phyloP scores from a whole-genome alignment of 768 basidiomycete genomes.

The Pulveroboletus sp. region DNA sequence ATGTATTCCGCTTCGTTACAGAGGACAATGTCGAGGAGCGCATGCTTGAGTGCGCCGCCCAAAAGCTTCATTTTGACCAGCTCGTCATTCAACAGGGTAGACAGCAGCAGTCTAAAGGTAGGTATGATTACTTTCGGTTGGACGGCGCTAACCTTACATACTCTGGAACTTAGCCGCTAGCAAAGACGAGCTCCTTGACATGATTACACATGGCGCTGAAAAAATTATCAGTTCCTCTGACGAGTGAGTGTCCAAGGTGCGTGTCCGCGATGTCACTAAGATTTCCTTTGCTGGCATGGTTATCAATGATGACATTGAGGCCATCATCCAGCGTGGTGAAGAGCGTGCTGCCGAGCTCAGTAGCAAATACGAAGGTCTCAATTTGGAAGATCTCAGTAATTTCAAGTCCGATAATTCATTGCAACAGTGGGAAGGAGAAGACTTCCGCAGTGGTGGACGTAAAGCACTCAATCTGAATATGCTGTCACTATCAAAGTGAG shows the following conservation, averaged over 20 bases:
- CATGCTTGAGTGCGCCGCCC: slow-evolving; percentile 86
- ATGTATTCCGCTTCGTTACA: slow-evolving; percentile 84
- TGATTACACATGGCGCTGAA: slow-evolving; percentile 95
- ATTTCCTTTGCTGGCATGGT: slow-evolving; percentile 44
- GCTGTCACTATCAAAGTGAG: slow-evolving; percentile 85
- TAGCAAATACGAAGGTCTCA: slow-evolving; percentile 87
- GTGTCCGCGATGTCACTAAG: background rate
- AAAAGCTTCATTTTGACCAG: slow-evolving; percentile 92
- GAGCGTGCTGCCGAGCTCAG: slow-evolving; percentile 84
- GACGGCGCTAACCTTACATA: background rate
- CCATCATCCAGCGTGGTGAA: slow-evolving; percentile 86
- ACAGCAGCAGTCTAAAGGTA: slow-evolving; percentile 73
- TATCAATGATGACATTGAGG: slow-evolving; percentile 89
- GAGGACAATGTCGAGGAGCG: slow-evolving; percentile 88
- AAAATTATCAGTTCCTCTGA: no score
- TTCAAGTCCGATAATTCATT: slow-evolving; percentile 92
- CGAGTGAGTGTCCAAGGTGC: slow-evolving; percentile 44
- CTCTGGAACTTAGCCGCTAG: slow-evolving; percentile 57
- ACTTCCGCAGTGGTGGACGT: slow-evolving; percentile 75
- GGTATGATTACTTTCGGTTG: slow-evolving; percentile 12
- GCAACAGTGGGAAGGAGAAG: slow-evolving; percentile 95
- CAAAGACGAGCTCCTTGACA: slow-evolving; percentile 95
- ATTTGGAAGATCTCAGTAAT: slow-evolving; percentile 90
- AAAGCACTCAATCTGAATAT: slow-evolving; percentile 72
- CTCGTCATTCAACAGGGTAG: slow-evolving; percentile 96